phyloP scores from a whole-genome alignment of 2,329 filamentous ascomycete genomes.

The Claviceps maximensis region DNA sequence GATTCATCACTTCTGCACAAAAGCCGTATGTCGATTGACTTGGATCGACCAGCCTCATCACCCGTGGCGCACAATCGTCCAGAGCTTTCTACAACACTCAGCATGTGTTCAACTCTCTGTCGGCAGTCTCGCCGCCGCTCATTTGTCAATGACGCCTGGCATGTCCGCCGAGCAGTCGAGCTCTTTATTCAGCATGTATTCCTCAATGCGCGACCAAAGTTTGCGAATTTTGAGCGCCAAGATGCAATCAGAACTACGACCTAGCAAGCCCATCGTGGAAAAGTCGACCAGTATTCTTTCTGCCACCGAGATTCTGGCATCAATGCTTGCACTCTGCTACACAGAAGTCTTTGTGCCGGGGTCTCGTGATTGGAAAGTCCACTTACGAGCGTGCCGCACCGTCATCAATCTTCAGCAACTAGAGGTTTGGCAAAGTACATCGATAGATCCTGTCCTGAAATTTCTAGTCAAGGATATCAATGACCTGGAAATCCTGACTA shows the following conservation, averaged over 20 bases:
- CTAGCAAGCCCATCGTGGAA: background rate
- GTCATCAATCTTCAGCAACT: constrained; percentile 1
- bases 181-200: constrained; percentile 1
- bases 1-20: constrained; percentile 9
- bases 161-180: background rate
- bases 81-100: constrained; percentile 6
- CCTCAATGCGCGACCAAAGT: constrained; percentile 2
- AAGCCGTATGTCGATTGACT: constrained; percentile 10
- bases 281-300: background rate
- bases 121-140: constrained; percentile 5
- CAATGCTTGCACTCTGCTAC: constrained; percentile 7
- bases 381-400: constrained; percentile 5
- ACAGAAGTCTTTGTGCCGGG: constrained; percentile 7
- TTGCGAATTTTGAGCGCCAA: constrained; percentile 3
- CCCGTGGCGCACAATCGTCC: constrained; percentile 9
- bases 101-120: constrained; percentile 9
- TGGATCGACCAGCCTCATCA: constrained; percentile 11
- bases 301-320: constrained; percentile 3
- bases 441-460: constrained; percentile 1
- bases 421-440: background rate
- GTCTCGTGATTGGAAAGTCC: constrained; percentile 5
- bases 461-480: constrained; percentile 6
- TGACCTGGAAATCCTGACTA: constrained; percentile 5
- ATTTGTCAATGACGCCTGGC: constrained; percentile 4
- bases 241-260: background rate